Base-by-base conservation (phyloP, 73 alveolate genomes). In the Paramecium pentaurelia region DNA sequence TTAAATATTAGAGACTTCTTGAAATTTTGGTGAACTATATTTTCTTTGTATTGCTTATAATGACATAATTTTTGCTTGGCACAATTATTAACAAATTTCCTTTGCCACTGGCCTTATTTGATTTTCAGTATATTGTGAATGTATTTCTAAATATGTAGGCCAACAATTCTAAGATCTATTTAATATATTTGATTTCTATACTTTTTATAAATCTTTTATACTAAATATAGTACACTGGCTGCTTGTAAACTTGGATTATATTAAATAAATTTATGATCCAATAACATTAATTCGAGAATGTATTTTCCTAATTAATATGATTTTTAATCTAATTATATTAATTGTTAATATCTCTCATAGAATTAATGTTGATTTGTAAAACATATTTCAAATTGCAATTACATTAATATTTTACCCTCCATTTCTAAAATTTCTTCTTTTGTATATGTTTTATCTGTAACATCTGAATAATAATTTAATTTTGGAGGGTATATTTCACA, bases 401-500 rank as follows among this genome's bases (percentile, higher is more conserved):
- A 18, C 84, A 34, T 64, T 32, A 97, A 95, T 92, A 97, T 91
- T 42, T 92, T 92, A 12, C 95, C 77, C 93, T 97, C 99, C 98
- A 93, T 90, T 40, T 95, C 93, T 49, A 95, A 88, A 9, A 96
- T 86, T 47, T 96, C 96, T 27, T 93, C 93, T 51, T 95, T 93
- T 58, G 95, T 86, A 71, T 96, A 96, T 47, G 97, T 95, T 60
- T 91, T 92, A 51, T 96, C 97, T 34, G 97, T 95, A 8, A 95
- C 94, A 71, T 95, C 93, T 4, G 92, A 95, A 49, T 91, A 95
- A 86, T 96, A 97, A 45, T 93, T 95, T 44, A 96, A 90, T 80
- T 95, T 95, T 40, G 98, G 98, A 44, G 98, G 94, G 51, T 95
- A 95, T 54, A 96, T 96, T 51, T 96, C 99, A 59, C 95, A 97